Percentiles rank a stretch among this genome's conserved stretches.
phyloP scores from a whole-genome alignment of 2,329 filamentous ascomycete genomes.

The Colletotrichum cereale region DNA sequence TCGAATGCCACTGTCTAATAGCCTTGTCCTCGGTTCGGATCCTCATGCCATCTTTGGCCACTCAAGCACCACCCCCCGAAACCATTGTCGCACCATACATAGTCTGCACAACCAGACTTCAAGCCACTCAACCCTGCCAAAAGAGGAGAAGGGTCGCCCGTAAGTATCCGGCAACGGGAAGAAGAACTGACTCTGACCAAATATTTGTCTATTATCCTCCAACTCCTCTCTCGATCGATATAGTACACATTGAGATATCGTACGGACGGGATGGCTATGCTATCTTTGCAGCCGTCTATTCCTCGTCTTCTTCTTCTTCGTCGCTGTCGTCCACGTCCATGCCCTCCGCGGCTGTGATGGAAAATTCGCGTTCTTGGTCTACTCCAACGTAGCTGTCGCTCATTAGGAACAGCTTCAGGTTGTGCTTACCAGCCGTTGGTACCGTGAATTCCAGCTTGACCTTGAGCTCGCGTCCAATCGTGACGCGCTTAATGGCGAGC shows the following conservation, averaged over 20 bases:
- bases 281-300: slow-evolving; percentile 42
- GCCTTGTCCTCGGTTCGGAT: neutral
- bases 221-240: slow-evolving; percentile 35
- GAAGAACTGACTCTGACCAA: slow-evolving; percentile 21
- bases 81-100: slow-evolving; percentile 46
- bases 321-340: slow-evolving; percentile 96
- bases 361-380: slow-evolving; percentile 93
- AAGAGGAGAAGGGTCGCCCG: slow-evolving; percentile 42
- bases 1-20: neutral
- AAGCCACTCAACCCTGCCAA: slow-evolving; percentile 46
- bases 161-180: neutral
- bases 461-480: slow-evolving; percentile 82
- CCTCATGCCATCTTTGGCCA: slow-evolving; percentile 25
- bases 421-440: slow-evolving; percentile 84
- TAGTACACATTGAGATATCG: slow-evolving; percentile 38
- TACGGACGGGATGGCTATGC: slow-evolving; percentile 28
- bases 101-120: slow-evolving; percentile 49
- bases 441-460: slow-evolving; percentile 90
- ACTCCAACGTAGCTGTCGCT: slow-evolving; percentile 97
- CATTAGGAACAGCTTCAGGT: slow-evolving; percentile 93
- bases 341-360: slow-evolving; percentile 86
- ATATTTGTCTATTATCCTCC: slow-evolving; percentile 34
- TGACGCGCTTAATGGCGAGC: slow-evolving; percentile 94
- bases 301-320: slow-evolving; percentile 79
- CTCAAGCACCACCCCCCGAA: slow-evolving; percentile 42